Conservation (phyloP, 2,329 filamentous ascomycete species). For the Alternaria novae-zelandiae region DNA sequence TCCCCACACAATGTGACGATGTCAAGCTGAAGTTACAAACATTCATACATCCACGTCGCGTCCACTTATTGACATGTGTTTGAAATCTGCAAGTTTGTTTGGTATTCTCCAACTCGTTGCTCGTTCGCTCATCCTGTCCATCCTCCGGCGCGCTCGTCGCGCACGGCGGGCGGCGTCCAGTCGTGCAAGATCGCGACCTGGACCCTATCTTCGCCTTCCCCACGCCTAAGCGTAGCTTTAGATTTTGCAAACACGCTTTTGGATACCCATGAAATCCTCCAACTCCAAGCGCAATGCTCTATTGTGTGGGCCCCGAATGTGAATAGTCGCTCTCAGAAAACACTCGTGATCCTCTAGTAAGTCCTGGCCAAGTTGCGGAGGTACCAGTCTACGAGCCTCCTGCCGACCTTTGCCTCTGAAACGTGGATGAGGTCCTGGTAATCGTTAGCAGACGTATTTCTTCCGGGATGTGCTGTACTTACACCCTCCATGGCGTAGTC, state of each 20-base stretch:
- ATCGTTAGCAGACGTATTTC: conserved; percentile 27
- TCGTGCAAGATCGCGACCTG: conserved; percentile 12
- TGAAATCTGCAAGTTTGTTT: conserved; percentile 23
- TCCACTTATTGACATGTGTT: not conserved
- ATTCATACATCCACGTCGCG: not conserved
- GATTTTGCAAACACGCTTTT: conserved; percentile 39
- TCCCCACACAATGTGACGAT: conserved; percentile 12
- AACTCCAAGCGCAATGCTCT: conserved; percentile 48
- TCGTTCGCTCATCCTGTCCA: conserved; percentile 17
- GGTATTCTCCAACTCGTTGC: conserved; percentile 13
- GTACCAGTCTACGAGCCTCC: conserved; percentile 98
- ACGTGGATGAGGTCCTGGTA: conserved; percentile 92
- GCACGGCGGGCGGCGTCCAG: conserved; percentile 13
- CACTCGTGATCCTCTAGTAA: conserved; percentile 65
- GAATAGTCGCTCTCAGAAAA: conserved; percentile 8
- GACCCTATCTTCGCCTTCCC: conserved; percentile 19
- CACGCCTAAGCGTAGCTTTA: conserved; percentile 13
- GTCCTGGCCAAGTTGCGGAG: conserved; percentile 94
- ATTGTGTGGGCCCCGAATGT: conserved; percentile 24
- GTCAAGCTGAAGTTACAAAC: not conserved
- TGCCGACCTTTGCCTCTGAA: conserved; percentile 96
- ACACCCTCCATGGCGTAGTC: conserved; percentile 96
- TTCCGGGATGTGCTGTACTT: conserved; percentile 53
- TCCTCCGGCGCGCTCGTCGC: conserved; percentile 18
- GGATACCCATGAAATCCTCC: conserved; percentile 32